Evolutionary conservation across 2,329 filamentous ascomycete genomes (phyloP).

Genomic region (Macrophomina tecta): DNA sequence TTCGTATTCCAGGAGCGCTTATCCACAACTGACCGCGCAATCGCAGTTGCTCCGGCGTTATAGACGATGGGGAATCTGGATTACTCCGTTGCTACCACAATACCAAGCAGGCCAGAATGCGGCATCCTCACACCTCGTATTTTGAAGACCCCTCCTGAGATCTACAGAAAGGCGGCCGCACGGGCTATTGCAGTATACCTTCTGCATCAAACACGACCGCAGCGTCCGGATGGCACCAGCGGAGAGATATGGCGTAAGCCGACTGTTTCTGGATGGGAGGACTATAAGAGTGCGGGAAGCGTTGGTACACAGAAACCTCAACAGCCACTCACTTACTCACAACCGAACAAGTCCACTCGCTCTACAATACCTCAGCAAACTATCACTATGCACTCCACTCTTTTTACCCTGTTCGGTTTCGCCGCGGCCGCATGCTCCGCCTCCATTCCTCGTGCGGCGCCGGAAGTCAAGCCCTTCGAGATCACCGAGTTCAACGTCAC

Average conservation of each 20-base stretch:
- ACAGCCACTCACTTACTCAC: neutral
- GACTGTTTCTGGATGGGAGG: neutral
- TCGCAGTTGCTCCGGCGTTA: too few species aligned
- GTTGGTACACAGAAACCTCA: neutral
- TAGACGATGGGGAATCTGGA: too few species aligned
- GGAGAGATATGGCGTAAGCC: too few species aligned
- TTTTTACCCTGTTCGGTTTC: conserved; percentile 3
- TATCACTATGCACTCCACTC: neutral
- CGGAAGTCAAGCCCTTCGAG: neutral
- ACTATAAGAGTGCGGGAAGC: neutral
- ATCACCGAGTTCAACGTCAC: neutral
- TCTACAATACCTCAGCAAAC: neutral
- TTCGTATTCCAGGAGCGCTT: too few species aligned
- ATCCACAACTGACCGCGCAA: too few species aligned
- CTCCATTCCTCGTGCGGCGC: neutral
- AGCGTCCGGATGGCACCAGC: too few species aligned
- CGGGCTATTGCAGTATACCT: neutral
- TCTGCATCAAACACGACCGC: neutral
- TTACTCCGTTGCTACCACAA: too few species aligned
- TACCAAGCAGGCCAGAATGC: too few species aligned
- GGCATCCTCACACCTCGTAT: neutral
- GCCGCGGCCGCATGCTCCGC: neutral
- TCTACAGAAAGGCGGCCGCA: neutral
- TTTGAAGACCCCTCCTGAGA: neutral
- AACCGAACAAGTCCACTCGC: neutral